Evolutionary conservation across 257 asterid genomes (phyloP), one percentile per base, ranked within the genome.

Genomic region (Euphrasia confusa): DNA sequence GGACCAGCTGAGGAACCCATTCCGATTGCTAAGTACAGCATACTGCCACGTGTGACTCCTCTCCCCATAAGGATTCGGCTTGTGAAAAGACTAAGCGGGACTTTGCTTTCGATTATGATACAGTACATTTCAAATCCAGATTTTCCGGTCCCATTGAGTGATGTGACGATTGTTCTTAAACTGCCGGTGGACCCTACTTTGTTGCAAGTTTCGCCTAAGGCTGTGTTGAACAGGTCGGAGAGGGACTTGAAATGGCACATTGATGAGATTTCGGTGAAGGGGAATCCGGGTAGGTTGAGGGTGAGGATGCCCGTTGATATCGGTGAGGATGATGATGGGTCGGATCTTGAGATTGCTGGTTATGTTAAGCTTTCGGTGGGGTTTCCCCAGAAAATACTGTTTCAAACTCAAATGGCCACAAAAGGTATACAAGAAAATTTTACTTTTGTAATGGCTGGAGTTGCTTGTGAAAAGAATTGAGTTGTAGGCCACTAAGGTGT

Each of bases 221-320:
- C 96, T 21, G 84, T 86, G 71, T 69, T 89, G 85, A 89, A 92
- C 68, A 85, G 99, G 81, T 73, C 95, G 17, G 91, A 84, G 75
- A 92, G 76, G 69, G 97, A 92, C 77, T 47, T 92, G 75, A 89
- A 81, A 72, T 92, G 99, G 99, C 89, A 80, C 74, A 72, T 92
- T 63, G 93, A 80, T 69, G 96, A 92, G 86, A 78, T 92, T 64
- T 95, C 96, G 3, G 65, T 72, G 63, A 89, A 78, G 84, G 94
- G 84, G 11, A 73, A 78, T 70, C 99, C 99, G 28, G 96, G 84
- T 60, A 83, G 88, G 70, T 75, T 92, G 76, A 86, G 88, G 74
- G 99, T 78, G 10, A 83, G 99, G 72, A 84, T 89, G 89, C 93
- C 97, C 8, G 78, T 89, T 54, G 97, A 92, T 60, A 81, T 86